Conservation (phyloP, 2,329 filamentous ascomycete genomes). For the Sporothrix schenckii region DNA sequence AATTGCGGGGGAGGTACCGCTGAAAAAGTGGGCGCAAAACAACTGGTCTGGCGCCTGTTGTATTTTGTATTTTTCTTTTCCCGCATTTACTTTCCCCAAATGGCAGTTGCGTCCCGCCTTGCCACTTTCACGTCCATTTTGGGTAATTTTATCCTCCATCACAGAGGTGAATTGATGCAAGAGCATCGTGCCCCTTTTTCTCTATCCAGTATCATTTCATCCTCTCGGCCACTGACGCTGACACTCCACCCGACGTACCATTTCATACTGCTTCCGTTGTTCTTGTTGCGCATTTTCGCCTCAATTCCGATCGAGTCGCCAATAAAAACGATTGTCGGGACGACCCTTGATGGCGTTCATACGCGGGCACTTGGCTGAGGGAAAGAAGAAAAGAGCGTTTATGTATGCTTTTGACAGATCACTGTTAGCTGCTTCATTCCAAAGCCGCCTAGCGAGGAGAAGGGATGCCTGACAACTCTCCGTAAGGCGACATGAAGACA, state of each 20-base stretch:
- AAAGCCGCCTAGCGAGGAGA: neutral
- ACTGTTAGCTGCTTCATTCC: slow-evolving; percentile 19
- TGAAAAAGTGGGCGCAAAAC: neutral
- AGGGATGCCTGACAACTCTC: neutral
- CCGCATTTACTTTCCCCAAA: slow-evolving; percentile 28
- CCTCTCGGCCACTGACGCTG: neutral
- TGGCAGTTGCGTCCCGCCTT: slow-evolving; percentile 27
- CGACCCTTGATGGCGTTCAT: slow-evolving; percentile 8
- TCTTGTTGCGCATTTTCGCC: slow-evolving; percentile 1
- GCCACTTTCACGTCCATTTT: slow-evolving; percentile 19
- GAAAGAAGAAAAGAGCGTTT: neutral
- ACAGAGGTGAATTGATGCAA: neutral
- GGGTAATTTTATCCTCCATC: slow-evolving; percentile 15
- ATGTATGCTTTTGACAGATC: neutral
- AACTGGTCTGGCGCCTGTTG: neutral
- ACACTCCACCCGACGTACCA: neutral
- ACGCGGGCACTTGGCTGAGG: slow-evolving; percentile 12
- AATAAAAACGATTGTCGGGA: slow-evolving; percentile 15
- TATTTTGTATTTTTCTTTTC: neutral
- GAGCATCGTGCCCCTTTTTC: neutral
- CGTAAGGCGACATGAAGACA: neutral
- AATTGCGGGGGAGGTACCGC: neutral
- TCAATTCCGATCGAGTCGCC: slow-evolving; percentile 1
- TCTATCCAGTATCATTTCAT: neutral
- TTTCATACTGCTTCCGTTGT: neutral